Conservation (phyloP, 305 asterid species). For the Petunia hybrid region DNA sequence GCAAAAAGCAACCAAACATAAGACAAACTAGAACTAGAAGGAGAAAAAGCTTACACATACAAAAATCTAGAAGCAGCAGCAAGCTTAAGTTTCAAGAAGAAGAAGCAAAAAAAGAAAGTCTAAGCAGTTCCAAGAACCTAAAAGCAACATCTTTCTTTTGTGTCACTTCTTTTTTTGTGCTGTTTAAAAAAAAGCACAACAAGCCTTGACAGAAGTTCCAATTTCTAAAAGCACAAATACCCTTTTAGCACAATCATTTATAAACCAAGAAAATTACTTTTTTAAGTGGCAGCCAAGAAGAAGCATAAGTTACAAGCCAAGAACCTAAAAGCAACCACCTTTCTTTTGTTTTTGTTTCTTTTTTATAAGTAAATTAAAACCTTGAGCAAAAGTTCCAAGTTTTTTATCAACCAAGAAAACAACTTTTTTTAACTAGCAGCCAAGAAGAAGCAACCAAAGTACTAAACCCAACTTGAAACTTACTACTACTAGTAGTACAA, state of each 20-base stretch:
- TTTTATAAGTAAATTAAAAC: not conserved
- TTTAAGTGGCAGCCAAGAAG: not conserved
- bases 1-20: conserved; percentile 1
- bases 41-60: not conserved
- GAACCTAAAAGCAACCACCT: no score
- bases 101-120: not conserved
- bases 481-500: not conserved
- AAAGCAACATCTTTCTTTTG: conserved; percentile 4
- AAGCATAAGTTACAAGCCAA: not conserved
- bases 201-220: not conserved
- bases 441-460: conserved; percentile 26
- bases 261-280: conserved; percentile 3
- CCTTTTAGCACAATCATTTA: not conserved
- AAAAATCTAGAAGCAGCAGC: not conserved
- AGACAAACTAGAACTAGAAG: not conserved
- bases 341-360: no score
- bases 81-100: not conserved
- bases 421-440: not conserved
- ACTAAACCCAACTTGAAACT: not conserved
- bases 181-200: not conserved
- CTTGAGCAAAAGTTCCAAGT: not conserved
- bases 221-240: not conserved
- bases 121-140: not conserved
- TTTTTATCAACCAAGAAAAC: conserved; percentile 15
- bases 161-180: not conserved